Conservation (phyloP, 805 yeast species). For the Kuraishia hungarica region DNA sequence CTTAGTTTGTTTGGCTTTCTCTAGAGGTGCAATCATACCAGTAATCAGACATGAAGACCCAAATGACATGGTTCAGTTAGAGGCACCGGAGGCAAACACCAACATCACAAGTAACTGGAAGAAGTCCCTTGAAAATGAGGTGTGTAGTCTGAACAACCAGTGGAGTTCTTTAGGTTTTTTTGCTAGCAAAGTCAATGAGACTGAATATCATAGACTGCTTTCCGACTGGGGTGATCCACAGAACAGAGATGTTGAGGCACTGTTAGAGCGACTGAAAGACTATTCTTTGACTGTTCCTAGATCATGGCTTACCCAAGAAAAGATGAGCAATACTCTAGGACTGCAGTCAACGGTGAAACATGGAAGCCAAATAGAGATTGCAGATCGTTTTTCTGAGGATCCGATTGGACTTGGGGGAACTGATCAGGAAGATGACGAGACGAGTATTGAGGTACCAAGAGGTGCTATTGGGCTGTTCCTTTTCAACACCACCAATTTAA, state of each 20-base stretch:
- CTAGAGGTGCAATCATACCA: not conserved
- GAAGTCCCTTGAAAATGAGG: not conserved
- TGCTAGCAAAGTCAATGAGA: not conserved
- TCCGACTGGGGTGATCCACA: not conserved
- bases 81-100: not conserved
- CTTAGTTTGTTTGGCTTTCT: not conserved
- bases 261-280: not conserved
- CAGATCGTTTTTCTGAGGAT: not conserved
- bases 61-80: not conserved
- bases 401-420: not conserved
- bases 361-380: slow-evolving; percentile 2
- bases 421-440: slow-evolving; percentile 5
- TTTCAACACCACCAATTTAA: slow-evolving; percentile 23
- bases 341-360: slow-evolving; percentile 8
- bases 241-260: not conserved
- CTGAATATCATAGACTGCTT: not conserved
- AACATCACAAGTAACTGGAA: not conserved
- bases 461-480: slow-evolving; percentile 26
- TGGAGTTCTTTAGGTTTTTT: not conserved
- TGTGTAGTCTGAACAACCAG: not conserved
- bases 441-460: slow-evolving; percentile 22
- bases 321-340: not conserved
- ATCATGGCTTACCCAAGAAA: not conserved
- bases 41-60: not conserved
- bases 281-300: not conserved